Base-by-base conservation (phyloP, 176 grass and related monocot genomes). In the Zoysia japonica region DNA sequence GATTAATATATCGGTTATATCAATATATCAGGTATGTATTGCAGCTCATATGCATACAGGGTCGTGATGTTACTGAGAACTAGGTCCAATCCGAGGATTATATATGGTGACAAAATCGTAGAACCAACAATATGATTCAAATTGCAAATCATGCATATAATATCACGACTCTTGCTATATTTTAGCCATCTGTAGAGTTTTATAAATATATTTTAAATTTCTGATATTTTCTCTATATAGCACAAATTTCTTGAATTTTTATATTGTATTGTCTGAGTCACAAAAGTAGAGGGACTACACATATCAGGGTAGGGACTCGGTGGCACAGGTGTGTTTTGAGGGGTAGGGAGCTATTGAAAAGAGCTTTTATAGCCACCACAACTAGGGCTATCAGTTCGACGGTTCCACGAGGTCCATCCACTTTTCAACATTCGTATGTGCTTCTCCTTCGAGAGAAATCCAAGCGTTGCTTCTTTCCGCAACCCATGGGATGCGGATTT, bases 11-110 rank as follows among this genome's bases (percentile, higher is more conserved):
- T 76, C 70, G 16, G 37, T 79, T 56, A 71, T 77, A 5, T 62
- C 43, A 78, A 80, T 66, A 35, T 75, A 14, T 80, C 63, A 87
- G 71, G 61, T 84, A 83, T 47, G 74, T 42, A 81, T 73, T 75
- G 43, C 79, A 42, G 40, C 37, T 47, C 46, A 38, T 81, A 9
- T 68, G 69, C 47, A 56, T 72, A 15, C 17, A 61, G 82, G 51
- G 37, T 47, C 36, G 54, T 14, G 19, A 28, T 62, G 11, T 14
- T 53, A 51, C 71, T 78, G 37, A 43, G 56, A 75, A 64, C 15
- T 59, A 75, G 54, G 9, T 55, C 77, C 50, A 5, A 54, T 66
- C 28, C 55, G 51, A 56, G 17, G 17, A 39, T 52, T 9, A 28
- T 20, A 78, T 67, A 74, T 53, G 9, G 40, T 49, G 54, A 47